Base-by-base conservation (phyloP, 108 stramenopile genomes). In the Seminavis robusta region DNA sequence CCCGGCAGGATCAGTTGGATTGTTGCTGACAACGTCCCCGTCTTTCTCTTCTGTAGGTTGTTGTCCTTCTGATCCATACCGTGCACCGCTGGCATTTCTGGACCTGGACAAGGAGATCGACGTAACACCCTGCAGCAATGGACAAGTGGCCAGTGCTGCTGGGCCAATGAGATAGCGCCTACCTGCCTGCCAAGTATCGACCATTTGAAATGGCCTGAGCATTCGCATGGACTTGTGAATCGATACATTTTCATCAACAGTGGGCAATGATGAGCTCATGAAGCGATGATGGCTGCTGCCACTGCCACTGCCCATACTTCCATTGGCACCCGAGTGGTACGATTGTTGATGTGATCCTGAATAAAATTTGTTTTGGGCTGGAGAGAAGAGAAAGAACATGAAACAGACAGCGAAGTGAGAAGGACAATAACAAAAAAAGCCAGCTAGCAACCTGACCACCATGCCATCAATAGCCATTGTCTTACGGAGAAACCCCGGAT, bases 111-210 rank as follows among this genome's bases (percentile, higher is more conserved):
- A n/a, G n/a, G n/a, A n/a, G n/a, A n/a, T n/a, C n/a, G n/a, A n/a
- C n/a, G n/a, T n/a, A n/a, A n/a, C n/a, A n/a, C n/a, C n/a, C n/a
- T n/a, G n/a, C 21, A 62, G 44, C 24, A 81, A 55, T 27, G 85
- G 83, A 61, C 80, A 84, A 39, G 83, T 62, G 16, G 83, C 67
- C 52, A 91, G 36, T 23, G 73, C 70, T 31, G 83, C 83, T 28
- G 90, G 85, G 8, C 74, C 74, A 42, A 92, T 92, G 1, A 87
- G 56, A 68, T 88, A 80, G 6, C 86, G 66, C 33, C 84, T 65
- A 23, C 78, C 84, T 16, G 65, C 40, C 27, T 54, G 47, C 90
- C 90, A 90, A 20, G 59, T 54, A 44, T 84, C 85, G 19, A 80
- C 71, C n/a, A 81, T 79, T 41, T 71, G 56, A 6, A 90, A 42